Evolutionary conservation across 2,329 filamentous ascomycete species (phyloP).

Genomic region (Xylaria sp.): DNA sequence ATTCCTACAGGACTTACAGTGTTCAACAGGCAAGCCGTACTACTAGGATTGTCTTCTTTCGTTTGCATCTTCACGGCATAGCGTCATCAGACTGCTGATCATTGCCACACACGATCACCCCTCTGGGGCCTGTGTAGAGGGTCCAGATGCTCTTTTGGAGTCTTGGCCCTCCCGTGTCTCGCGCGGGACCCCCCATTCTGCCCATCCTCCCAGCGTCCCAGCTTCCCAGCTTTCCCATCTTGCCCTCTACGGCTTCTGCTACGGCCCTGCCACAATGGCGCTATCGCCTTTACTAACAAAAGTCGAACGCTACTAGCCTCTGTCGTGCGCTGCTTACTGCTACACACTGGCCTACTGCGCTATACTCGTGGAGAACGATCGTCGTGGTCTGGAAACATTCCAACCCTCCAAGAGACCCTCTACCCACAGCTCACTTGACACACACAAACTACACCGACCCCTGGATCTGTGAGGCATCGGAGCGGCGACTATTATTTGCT

Average conservation of each 20-base stretch:
- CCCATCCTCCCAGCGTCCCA: constrained; percentile 14
- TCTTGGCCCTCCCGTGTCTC: constrained; percentile 31
- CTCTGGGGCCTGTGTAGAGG: constrained; percentile 36
- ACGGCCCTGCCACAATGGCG: not conserved
- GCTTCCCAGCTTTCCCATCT: no score
- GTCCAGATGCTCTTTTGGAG: constrained; percentile 38
- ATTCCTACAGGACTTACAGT: not conserved
- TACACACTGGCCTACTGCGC: not conserved
- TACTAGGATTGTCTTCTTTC: constrained; percentile 24
- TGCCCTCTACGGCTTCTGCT: no score
- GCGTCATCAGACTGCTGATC: constrained; percentile 42
- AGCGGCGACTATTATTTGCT: constrained; percentile 26
- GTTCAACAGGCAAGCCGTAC: constrained; percentile 7
- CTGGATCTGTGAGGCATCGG: constrained; percentile 28
- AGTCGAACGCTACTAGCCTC: not conserved
- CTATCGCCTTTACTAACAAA: constrained; percentile 17
- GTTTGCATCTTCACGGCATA: constrained; percentile 37
- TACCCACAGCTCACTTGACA: constrained; percentile 29
- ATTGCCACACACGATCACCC: constrained; percentile 35
- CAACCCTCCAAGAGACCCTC: no score
- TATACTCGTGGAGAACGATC: constrained; percentile 36
- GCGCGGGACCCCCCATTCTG: constrained; percentile 27
- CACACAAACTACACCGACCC: constrained; percentile 35
- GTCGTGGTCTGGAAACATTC: constrained; percentile 38
- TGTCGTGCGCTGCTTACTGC: not conserved